A percentile compares a stretch with the other conserved stretches of the same genome.
phyloP scores from a whole-genome alignment of 805 yeast genomes.

The Hanseniaspora guilliermondii region DNA sequence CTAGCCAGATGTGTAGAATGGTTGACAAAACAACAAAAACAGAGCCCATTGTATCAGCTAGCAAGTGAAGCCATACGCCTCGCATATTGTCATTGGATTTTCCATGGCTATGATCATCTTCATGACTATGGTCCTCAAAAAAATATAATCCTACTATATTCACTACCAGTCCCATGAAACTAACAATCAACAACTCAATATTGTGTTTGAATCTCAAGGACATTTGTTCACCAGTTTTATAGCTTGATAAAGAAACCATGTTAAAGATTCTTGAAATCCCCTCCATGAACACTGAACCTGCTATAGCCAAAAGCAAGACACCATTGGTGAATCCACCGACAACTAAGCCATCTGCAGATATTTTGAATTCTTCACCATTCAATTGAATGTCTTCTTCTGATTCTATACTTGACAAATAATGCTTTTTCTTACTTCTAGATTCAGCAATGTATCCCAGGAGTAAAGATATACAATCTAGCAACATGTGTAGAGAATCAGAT shows the following conservation, averaged over 20 bases:
- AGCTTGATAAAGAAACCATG: not conserved
- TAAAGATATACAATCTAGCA: conserved; percentile 82
- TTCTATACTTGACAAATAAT: not conserved
- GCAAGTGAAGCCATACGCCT: conserved; percentile 83
- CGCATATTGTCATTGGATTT: conserved; percentile 58
- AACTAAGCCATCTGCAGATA: conserved; percentile 48
- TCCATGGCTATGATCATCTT: conserved; percentile 22
- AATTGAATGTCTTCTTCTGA: conserved; percentile 20
- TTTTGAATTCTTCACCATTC: conserved; percentile 79
- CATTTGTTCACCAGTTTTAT: conserved; percentile 22
- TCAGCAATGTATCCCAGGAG: conserved; percentile 85
- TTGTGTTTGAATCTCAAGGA: conserved; percentile 74
- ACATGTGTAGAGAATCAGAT: conserved; percentile 94
- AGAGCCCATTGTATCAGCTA: conserved; percentile 94
- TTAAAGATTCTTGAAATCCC: conserved; percentile 68
- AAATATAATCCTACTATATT: conserved; percentile 89
- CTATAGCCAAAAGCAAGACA: conserved; percentile 72
- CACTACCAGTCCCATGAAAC: conserved; percentile 71
- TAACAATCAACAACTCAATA: conserved; percentile 72
- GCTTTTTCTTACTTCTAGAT: conserved; percentile 37
- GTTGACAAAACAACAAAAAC: conserved; percentile 95
- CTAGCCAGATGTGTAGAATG: conserved; percentile 52
- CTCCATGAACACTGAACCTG: conserved; percentile 76
- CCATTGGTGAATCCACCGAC: conserved; percentile 94
- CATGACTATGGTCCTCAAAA: conserved; percentile 70